Base-by-base conservation (phyloP, 768 basidiomycete genomes). In the Boletus vermiculosoides region DNA sequence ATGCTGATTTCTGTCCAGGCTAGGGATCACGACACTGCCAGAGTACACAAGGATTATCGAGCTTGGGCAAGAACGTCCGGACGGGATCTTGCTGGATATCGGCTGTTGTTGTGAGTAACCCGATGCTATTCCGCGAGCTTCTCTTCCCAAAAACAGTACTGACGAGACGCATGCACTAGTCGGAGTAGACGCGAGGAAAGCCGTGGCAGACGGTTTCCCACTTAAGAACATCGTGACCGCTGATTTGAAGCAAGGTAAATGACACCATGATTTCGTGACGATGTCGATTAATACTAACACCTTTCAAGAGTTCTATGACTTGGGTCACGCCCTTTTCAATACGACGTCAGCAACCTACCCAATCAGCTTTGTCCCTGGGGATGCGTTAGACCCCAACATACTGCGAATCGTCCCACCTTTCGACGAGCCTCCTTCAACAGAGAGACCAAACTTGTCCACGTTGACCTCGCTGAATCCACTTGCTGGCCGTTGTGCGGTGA, bases 251-350 rank as follows among this genome's bases (percentile, higher is more conserved):
- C 51, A 70, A 48, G 76, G 80, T 75, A 47, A 50, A 12, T 5
- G 25, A 41, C 9, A 36, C 39, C 4, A 33, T 33, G 31, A 33
- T 12, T 12, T 12, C 12, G 11, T 33, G 31, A 12, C 31, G 12
- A 33, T 12, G 10, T 30, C 23, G 7, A 18, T 30, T 10, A 2
- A 41, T 1, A 4, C 15, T 54, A 9, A 33, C 28, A 4, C 25
- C 22, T 20, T 37, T 41, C 20, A 44, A 86, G 86, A 70, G 4
- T 87, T 82, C 57, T 83, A 82, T 79, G 73, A 80, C 2, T 67
- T 80, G 7, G 85, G 85, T 1, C 85, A 88, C 56, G 76, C 80
- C 31, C 73, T 89, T 18, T 90, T 87, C 74, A 79, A 68, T 41
- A 78, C 81, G 2, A 82, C 79, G 0, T 77, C 80, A 0, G 76